These are phyloP conservation scores for Circinella umbellata DNA, from an alignment of 371 early-diverging fungal genomes.

Conservation along the genomic window DNA sequence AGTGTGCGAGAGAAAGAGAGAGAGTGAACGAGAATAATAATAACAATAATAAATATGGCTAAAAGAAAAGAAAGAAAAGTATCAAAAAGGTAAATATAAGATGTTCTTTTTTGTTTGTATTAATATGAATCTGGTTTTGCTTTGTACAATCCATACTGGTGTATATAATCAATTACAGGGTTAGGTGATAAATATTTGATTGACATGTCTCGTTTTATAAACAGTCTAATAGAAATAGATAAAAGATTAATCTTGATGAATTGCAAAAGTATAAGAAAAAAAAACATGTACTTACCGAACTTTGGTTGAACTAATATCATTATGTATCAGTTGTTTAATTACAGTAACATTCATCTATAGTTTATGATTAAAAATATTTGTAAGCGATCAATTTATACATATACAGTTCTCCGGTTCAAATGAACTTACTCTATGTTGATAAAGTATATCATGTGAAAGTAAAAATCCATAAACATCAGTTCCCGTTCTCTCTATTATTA, in stretches of 20 bases:
- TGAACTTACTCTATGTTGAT: constrained; percentile 74
- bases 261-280: not conserved
- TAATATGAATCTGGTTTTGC: not conserved
- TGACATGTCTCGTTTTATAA: constrained; percentile 93
- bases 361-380: not conserved
- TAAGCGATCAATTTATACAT: not conserved
- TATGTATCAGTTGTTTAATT: constrained; percentile 94
- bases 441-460: constrained; percentile 86
- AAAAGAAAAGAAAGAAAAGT: not conserved
- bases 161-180: constrained; percentile 92
- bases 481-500: constrained; percentile 82
- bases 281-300: constrained; percentile 64
- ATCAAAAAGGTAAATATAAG: too few species aligned
- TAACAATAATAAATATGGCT: too few species aligned
- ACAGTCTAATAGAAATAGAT: constrained; percentile 62
- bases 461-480: constrained; percentile 93
- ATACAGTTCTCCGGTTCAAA: constrained; percentile 1
- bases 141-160: constrained; percentile 71
- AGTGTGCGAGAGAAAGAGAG: too few species aligned
- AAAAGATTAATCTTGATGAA: not conserved
- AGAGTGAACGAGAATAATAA: too few species aligned
- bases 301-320: constrained; percentile 96
- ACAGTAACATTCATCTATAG: constrained; percentile 85
- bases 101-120: too few species aligned
- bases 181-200: constrained; percentile 96